These are phyloP conservation scores for Plantago rigida DNA, from an alignment of 305 asterid species.

Conservation along the genomic window DNA sequence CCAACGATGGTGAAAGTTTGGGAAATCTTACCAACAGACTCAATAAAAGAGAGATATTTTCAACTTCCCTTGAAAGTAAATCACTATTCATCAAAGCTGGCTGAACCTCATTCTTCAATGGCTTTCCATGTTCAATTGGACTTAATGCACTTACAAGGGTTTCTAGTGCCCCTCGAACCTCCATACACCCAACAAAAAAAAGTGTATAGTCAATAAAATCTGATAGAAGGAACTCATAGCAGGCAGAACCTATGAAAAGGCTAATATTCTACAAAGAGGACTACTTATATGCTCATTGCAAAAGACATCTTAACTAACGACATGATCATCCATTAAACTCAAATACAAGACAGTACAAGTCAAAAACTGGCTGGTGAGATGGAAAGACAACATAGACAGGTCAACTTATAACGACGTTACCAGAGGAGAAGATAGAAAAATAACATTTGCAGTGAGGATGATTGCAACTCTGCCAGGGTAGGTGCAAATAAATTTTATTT, in stretches of 20 bases:
- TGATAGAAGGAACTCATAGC: slow-evolving; percentile 20
- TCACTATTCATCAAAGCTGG: slow-evolving; percentile 86
- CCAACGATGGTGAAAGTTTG: slow-evolving; percentile 12
- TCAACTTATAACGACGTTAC: too few species aligned
- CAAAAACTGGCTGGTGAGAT: too few species aligned
- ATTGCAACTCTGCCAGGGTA: too few species aligned
- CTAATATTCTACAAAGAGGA: not conserved
- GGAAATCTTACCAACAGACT: slow-evolving; percentile 66
- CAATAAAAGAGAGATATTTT: slow-evolving; percentile 74
- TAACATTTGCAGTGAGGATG: too few species aligned
- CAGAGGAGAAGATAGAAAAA: too few species aligned
- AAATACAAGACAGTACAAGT: too few species aligned
- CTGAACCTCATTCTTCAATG: slow-evolving; percentile 67
- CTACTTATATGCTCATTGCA: too few species aligned
- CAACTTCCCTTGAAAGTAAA: slow-evolving; percentile 82
- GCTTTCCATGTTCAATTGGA: slow-evolving; percentile 57
- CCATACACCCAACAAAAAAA: slow-evolving; percentile 28
- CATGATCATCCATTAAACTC: too few species aligned
- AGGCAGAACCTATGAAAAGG: slow-evolving; percentile 19
- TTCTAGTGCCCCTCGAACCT: slow-evolving; percentile 89
- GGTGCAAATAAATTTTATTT: too few species aligned
- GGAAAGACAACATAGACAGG: too few species aligned
- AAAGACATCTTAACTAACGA: too few species aligned
- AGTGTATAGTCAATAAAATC: slow-evolving; percentile 21
- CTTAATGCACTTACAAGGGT: slow-evolving; percentile 72